Evolutionary conservation across 176 grass and related monocot species (phyloP), one percentile per base, ranked within the genome.

Genomic region (Olyra latifolia): DNA sequence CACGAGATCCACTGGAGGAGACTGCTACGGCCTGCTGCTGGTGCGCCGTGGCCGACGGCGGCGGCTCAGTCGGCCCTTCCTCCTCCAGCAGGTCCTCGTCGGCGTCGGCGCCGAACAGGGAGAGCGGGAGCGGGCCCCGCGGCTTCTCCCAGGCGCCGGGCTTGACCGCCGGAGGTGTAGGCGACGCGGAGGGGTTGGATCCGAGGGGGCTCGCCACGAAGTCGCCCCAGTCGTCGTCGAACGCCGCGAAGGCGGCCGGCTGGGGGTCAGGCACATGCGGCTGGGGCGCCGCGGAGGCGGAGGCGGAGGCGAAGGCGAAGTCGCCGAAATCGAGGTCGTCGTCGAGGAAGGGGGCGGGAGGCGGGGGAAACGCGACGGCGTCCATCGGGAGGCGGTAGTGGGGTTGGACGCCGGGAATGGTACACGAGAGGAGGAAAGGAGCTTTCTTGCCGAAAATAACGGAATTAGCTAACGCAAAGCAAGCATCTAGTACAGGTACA

Each of bases 161-260:
- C 15, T 54, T 50, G 5, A 17, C 69, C 45, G 54, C 52, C 44
- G 72, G 65, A 8, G 55, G 29, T 1, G 62, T 7, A 29, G 85
- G 0, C 3, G 79, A 44, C 6, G 81, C 25, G 2, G 82, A 64
- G 14, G 71, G 40, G 74, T 46, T 39, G 69, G 80, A 80, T 79
- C 62, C 88, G 84, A 80, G 66, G 17, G 43, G 43, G 74, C 88
- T 69, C n/a, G 67, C 73, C 25, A 90, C 79, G 54, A 90, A 90
- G 39, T 90, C 88, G n/a, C 88, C 75, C 84, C 88, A 90, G 62
- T 90, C 80, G 75, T 87, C 84, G 46, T 87, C 88, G 82, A 85
- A 85, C 25, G 82, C 87, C 7, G 64, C 82, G 24, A 85, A 76
- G 65, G 62, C 1, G 72, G 69, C 30, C 10, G 60, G 53, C 17